Evolutionary conservation across 2,329 filamentous ascomycete genomes (phyloP), one percentile per base, ranked within the genome.

Genomic region (Talaromyces albobiverticillius): DNA sequence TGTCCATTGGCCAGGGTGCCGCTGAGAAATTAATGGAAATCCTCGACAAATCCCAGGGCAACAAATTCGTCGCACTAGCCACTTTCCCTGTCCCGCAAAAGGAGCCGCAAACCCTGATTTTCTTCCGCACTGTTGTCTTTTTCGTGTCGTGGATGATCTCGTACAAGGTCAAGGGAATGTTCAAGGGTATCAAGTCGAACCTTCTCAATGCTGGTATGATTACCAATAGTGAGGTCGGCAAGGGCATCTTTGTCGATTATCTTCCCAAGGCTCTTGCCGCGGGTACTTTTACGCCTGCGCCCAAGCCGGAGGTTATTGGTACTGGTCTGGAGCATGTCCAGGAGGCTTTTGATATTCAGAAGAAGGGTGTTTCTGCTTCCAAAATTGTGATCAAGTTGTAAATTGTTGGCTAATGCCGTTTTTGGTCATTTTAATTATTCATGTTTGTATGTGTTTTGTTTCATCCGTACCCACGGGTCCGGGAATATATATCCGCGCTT

Each of bases 271-370:
- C 75, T n/a, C 61, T 79, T 41, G 65, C 58, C 11, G 56, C 57
- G 0, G 73, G 72, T 2, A 64, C 62, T 4, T 77, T 71, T 52
- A 62, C 64, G 13, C 63, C 72, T 3, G 70, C 70, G 18, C 76
- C 77, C 0, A 66, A 73, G 46, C 67, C 74, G 1, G 38, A 67
- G 10, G 60, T 79, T 25, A 65, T 73, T 0, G 74, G 74, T 2
- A 64, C 69, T 4, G 76, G 76, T 3, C 58, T 79, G 8, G 71
- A 72, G 47, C 67, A 62, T 23, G 61, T 79, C 1, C 75, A 79
- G 56, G 68, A 66, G 3, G 76, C 67, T 1, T 54, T 79, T 23
- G 68, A 76, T 54, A 46, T 66, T 1, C 66, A 58, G 41, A 67
- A 67, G 48, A 74, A 75, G 5, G 72, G 72, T 31, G 71, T 78